A percentile compares a stretch with the other conserved stretches of the same genome.
These are phyloP conservation scores for Russula emetica DNA, from an alignment of 768 basidiomycete species.

Conservation along the genomic window DNA sequence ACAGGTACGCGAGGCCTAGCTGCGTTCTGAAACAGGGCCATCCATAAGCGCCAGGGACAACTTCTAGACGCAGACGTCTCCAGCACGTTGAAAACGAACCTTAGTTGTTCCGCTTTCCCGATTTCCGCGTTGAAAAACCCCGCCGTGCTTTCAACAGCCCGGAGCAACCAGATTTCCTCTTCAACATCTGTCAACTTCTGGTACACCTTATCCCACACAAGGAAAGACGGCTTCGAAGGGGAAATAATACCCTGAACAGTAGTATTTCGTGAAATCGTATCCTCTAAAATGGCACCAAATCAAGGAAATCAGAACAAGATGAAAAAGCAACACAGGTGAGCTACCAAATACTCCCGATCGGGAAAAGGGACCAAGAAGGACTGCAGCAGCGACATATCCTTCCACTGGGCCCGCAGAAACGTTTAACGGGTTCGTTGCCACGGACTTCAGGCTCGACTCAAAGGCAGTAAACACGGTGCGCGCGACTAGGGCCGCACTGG, in stretches of 20 bases:
- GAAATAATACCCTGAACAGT: conserved; percentile 44
- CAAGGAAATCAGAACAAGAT: conserved; percentile 21
- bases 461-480: conserved; percentile 53
- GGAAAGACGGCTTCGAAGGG: conserved; percentile 72
- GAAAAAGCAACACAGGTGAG: conserved; percentile 29
- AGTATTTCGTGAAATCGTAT: conserved; percentile 47
- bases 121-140: conserved; percentile 48
- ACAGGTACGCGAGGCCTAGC: conserved; percentile 62
- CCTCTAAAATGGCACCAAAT: conserved; percentile 36
- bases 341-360: conserved; percentile 52
- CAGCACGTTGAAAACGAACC: conserved; percentile 40
- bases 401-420: conserved; percentile 68
- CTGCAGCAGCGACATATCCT: conserved; percentile 72
- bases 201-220: conserved; percentile 85
- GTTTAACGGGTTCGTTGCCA: conserved; percentile 56
- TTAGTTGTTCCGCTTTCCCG: conserved; percentile 47
- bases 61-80: not conserved
- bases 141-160: conserved; percentile 53
- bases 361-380: conserved; percentile 59
- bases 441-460: conserved; percentile 66
- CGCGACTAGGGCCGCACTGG: conserved; percentile 49
- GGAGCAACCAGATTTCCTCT: conserved; percentile 75
- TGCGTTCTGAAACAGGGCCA: conserved; percentile 43
- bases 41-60: not conserved
- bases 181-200: conserved; percentile 57